phyloP scores from a whole-genome alignment of 371 early-diverging fungal genomes.

The Choanephora cucurbitarum region DNA sequence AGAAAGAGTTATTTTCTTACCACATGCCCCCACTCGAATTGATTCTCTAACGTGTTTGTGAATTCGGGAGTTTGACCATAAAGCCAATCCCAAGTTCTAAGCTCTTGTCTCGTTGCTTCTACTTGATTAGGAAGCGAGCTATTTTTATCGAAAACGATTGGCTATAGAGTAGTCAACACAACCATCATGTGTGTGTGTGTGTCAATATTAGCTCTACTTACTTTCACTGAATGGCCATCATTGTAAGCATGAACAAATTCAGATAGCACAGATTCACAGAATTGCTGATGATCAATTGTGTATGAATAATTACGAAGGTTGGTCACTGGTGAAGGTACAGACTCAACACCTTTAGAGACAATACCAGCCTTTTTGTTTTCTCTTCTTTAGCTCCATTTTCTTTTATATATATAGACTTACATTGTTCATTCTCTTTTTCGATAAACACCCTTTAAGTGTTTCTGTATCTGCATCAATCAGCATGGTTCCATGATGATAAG shows the following conservation, averaged over 20 bases:
- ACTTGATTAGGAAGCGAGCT: conserved; percentile 39
- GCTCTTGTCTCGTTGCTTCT: conserved; percentile 37
- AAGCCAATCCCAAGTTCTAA: conserved; percentile 87
- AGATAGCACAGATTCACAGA: conserved; percentile 74
- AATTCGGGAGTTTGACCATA: conserved; percentile 94
- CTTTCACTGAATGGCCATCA: conserved; percentile 40
- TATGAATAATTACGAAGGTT: conserved; percentile 78
- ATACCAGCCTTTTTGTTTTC: conserved; percentile 47
- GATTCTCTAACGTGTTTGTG: conserved; percentile 56
- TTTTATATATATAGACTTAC: conserved; percentile 11
- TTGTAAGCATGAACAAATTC: conserved; percentile 67
- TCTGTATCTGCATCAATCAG: conserved; percentile 86
- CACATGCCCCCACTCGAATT: conserved; percentile 64
- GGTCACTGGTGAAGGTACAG: conserved; percentile 87
- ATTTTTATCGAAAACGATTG: conserved; percentile 35
- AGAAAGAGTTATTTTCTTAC: conserved; percentile 38
- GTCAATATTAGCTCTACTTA: no score
- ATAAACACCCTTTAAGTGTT: conserved; percentile 55
- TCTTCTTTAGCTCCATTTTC: not conserved
- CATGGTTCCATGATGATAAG: conserved; percentile 99
- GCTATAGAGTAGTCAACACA: conserved; percentile 18
- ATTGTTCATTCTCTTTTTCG: conserved; percentile 39
- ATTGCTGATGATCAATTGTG: conserved; percentile 80
- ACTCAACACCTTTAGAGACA: conserved; percentile 85
- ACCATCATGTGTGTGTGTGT: no score